A percentile compares a stretch with the other conserved stretches of the same genome.
Evolutionary conservation across 164 flowering plant species (phyloP).

Genomic region (Brasenia schreberi): DNA sequence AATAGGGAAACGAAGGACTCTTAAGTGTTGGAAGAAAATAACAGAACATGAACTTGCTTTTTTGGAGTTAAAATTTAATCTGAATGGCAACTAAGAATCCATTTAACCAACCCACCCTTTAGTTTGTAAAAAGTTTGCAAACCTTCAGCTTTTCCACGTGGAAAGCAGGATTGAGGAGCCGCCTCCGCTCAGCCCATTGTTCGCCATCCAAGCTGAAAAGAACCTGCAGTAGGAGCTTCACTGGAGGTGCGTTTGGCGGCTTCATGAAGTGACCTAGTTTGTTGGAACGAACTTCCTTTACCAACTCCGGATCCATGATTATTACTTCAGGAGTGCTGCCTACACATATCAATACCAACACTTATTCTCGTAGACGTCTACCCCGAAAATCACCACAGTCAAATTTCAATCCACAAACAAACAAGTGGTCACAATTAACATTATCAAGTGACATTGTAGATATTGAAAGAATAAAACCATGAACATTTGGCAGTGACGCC

Average conservation of each 20-base stretch:
- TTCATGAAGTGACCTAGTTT: conserved; percentile 9
- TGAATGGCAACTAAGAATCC: too few species aligned
- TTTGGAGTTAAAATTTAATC: too few species aligned
- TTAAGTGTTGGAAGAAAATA: neutral
- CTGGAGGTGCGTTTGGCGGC: neutral
- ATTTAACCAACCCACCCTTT: too few species aligned
- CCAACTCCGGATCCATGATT: conserved; percentile 8
- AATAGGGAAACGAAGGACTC: neutral
- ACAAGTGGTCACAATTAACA: too few species aligned
- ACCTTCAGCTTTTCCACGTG: conserved; percentile 21
- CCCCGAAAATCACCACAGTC: neutral
- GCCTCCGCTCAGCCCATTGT: conserved; percentile 19
- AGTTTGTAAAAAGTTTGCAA: neutral
- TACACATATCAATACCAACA: neutral
- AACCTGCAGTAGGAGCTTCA: conserved; percentile 7
- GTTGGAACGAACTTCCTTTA: conserved; percentile 5
- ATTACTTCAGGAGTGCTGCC: conserved; percentile 4
- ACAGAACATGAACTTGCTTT: too few species aligned
- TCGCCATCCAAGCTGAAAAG: conserved; percentile 8
- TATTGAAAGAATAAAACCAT: too few species aligned
- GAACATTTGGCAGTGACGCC: too few species aligned
- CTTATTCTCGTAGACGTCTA: neutral
- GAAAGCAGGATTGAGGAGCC: conserved; percentile 19
- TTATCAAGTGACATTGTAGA: too few species aligned
- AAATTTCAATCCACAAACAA: neutral